These are phyloP conservation scores for Globisporangium carolinianum DNA, from an alignment of 352 stramenopile genomes.

Conservation along the genomic window DNA sequence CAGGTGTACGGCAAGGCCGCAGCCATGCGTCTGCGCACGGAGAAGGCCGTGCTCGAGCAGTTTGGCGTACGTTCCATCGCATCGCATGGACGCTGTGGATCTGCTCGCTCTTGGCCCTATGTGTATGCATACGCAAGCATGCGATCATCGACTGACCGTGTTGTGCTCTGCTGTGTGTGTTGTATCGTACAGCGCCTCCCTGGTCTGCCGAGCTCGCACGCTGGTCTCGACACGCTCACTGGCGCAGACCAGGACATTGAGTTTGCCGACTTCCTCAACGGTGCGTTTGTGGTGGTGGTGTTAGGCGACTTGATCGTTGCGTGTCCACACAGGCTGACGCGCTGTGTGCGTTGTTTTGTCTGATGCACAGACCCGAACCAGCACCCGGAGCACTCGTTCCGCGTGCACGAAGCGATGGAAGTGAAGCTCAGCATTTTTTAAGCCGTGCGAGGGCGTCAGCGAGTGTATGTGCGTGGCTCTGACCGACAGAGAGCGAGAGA, in stretches of 20 bases:
- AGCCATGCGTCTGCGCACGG: constrained; percentile 83
- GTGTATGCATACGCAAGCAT: too few relatives aligned
- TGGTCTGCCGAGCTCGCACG: constrained; percentile 68
- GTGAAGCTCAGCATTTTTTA: constrained; percentile 88
- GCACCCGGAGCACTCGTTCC: constrained; percentile 73
- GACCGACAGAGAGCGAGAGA: too few relatives aligned
- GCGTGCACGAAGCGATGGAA: constrained; percentile 85
- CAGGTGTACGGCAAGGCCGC: constrained; percentile 87
- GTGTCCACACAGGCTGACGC: constrained; percentile 1
- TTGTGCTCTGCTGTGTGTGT: not conserved
- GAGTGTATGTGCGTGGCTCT: too few relatives aligned
- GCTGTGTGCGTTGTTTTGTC: not conserved
- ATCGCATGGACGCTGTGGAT: too few relatives aligned
- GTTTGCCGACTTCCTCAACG: constrained; percentile 79
- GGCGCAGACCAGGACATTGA: constrained; percentile 74
- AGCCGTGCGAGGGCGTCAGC: too few relatives aligned
- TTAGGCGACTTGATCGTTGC: not conserved
- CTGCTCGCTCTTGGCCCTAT: too few relatives aligned
- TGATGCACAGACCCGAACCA: constrained; percentile 54
- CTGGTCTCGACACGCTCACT: constrained; percentile 72
- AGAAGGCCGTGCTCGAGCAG: constrained; percentile 83
- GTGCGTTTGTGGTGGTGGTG: constrained; percentile 19
- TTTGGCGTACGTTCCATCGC: constrained; percentile 38
- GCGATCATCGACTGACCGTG: not conserved
- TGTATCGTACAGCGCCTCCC: constrained; percentile 58